Base-by-base conservation (phyloP, 2,329 filamentous ascomycete species). In the Colletotrichum orbiculare region DNA sequence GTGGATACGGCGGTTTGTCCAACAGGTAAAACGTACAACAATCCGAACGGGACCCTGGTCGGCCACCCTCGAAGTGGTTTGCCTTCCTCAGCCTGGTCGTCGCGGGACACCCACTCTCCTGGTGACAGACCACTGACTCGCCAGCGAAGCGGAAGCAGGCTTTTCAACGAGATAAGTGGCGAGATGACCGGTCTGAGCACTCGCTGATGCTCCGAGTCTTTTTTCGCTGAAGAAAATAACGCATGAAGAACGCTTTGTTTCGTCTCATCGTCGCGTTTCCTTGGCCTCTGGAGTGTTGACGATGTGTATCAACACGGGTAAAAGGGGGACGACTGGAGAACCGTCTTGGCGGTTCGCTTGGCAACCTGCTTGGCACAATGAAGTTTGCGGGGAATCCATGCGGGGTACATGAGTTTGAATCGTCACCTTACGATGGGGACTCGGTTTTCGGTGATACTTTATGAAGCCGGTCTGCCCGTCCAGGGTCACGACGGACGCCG, bases 371-470 rank as follows among this genome's bases (percentile, higher is more conserved):
- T 49, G 53, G 52, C 58, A 25, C 17, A 47, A 56, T 52, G 47
- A 53, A 63, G 33, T 25, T 47, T 54, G 42, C 47, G 60, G 60
- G 60, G 60, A 41, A 62, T 17, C 11, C 11, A 48, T 59, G 60
- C 54, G 54, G 60, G 60, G 48, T 64, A 54, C 54, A 37, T 59
- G 34, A 15, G 13, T 43, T 25, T 8, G n/a, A 15, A 41, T 59
- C 42, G 47, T 48, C 34, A n/a, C 46, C 37, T 50, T 7, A 34
- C 38, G 34, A 35, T 45, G 17, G 35, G 47, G 53, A 39, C 42
- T 41, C 34, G 17, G 5, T 7, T 25, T 33, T 60, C 49, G 49
- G 58, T 37, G 50, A 37, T 38, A 61, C 6, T 54, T 61, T 15
- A 41, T 47, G 47, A 49, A 10, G 46, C 60, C 60, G 60, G 41